Base-by-base conservation (phyloP, 2,329 filamentous ascomycete genomes). In the Trichoderma sp. region DNA sequence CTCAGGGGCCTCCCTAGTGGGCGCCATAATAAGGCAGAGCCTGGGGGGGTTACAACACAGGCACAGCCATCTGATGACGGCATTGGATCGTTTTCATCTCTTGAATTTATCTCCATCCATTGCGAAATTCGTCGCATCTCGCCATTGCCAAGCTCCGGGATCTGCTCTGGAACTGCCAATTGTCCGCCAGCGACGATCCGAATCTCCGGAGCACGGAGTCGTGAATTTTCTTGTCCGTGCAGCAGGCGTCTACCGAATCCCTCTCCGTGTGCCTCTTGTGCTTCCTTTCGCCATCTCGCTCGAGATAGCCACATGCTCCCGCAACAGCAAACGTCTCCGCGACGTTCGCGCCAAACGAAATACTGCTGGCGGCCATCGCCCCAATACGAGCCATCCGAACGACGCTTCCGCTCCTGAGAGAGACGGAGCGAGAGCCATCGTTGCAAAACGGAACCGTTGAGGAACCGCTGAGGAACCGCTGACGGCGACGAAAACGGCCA, bases 401-500 rank as follows among this genome's bases (percentile, higher is more conserved):
- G 68, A 68, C 72, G 72, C 56, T 76, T 75, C 70, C 70, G 73
- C 69, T 73, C 73, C 61, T 74, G 71, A 76, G 22, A 69, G 64
- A 76, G 42, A 10, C 1, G 32, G 19, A 2, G 12, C 15, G 34
- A 37, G 19, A 56, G 48, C 69, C 65, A 74, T 69, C 74, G 77
- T 32, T 19, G 67, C 75, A 77, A 71, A 77, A 22, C n/a, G 9
- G 4, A 15, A 79, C 71, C 73, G 74, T 68, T 75, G 73, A 72
- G n/a, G n/a, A n/a, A n/a, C n/a, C n/a, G n/a, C n/a, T n/a, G n/a
- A 22, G 9, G 4, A 15, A 79, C 71, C 73, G 74, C 69, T 75
- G 73, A 72, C 59, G 13, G 81, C 68, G 75, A 75, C 60, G 68
- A 67, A 63, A 70, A 72, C 64, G 32, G 52, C 39, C 15, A 56